Base-by-base conservation (phyloP, 192 early-diverging fungal genomes). In the Nowakowskiella sp. region DNA sequence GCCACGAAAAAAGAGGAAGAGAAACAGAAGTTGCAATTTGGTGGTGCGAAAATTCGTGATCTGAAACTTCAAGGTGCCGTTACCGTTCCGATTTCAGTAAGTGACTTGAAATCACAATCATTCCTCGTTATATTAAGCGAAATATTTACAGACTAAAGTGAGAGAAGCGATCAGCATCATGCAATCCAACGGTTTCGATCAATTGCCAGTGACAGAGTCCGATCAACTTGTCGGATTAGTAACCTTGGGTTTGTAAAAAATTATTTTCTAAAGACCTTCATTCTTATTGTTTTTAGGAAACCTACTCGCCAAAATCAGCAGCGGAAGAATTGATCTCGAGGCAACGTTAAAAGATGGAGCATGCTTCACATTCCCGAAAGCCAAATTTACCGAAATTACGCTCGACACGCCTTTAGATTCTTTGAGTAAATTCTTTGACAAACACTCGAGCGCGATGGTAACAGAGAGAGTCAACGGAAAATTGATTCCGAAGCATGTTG, bases 381-480 rank as follows among this genome's bases (percentile, higher is more conserved):
- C 58, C 43, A 84, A 85, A 71, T 99, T 88, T 64, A 72, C 77
- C 21, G 92, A 93, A 70, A 86, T 99, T 60, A 95, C 87, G 6
- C 64, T 73, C 2, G 82, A 88, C 24, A 96, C 91, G 19, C 84
- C 81, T 13, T 74, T 99, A 54, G 87, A 86, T 6, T 74, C 77
- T 45, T 69, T 99, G 61, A 82, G 84, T 29, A 61, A 70, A 31
- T 99, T 96, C 72, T 96, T 99, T 67, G 94, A 96, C 62, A 87
- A 82, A 49, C 78, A 95, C 74, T 88, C 83, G 44, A 76, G 80
- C 6, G 95, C 88, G 24, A 76, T 99, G 47, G 90, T 99, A 27
- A 99, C 95, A 16, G 85, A 87, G 67, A 42, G 52, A 6, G 47
- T 67, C 13, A 36, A 53, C 19, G 62, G 67, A 29, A 79, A 82